phyloP scores from a whole-genome alignment of 805 yeast species.

The Starmerella potacharoeniae region DNA sequence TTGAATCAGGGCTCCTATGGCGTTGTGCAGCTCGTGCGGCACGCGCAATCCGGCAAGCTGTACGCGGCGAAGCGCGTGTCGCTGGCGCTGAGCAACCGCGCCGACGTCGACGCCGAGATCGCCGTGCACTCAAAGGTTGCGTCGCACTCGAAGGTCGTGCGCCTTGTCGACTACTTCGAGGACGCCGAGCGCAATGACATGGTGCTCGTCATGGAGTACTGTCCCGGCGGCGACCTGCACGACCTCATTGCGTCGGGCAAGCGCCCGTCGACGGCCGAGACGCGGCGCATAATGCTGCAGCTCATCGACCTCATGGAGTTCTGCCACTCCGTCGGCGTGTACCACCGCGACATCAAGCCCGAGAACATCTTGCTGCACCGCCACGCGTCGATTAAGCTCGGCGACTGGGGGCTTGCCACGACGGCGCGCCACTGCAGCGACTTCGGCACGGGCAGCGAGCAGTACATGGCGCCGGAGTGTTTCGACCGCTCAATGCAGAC shows the following conservation, averaged over 20 bases:
- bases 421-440: constrained; percentile 48
- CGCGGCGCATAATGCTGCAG: constrained; percentile 57
- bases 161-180: constrained; percentile 63
- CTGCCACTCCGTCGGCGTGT: constrained; percentile 88
- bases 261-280: constrained; percentile 27
- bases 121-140: constrained; percentile 65
- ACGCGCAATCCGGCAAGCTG: constrained; percentile 38
- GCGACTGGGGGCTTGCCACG: constrained; percentile 87
- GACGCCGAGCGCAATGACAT: constrained; percentile 30
- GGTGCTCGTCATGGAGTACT: constrained; percentile 77
- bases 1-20: constrained; percentile 93
- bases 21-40: constrained; percentile 76
- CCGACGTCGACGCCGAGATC: constrained; percentile 29
- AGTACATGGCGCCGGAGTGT: constrained; percentile 92
- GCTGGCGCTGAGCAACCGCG: constrained; percentile 11
- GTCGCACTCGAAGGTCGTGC: constrained; percentile 63
- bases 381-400: constrained; percentile 49
- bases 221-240: constrained; percentile 75
- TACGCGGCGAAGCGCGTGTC: constrained; percentile 77
- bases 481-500: constrained; percentile 42
- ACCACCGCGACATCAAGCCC: constrained; percentile 94
- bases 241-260: constrained; percentile 52
- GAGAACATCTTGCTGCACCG: constrained; percentile 70
- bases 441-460: constrained; percentile 78
- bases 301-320: constrained; percentile 70